A percentile compares a stretch with the other conserved stretches of the same genome.
Conservation (phyloP, 331 rosid species). For the Arachis monticola region DNA sequence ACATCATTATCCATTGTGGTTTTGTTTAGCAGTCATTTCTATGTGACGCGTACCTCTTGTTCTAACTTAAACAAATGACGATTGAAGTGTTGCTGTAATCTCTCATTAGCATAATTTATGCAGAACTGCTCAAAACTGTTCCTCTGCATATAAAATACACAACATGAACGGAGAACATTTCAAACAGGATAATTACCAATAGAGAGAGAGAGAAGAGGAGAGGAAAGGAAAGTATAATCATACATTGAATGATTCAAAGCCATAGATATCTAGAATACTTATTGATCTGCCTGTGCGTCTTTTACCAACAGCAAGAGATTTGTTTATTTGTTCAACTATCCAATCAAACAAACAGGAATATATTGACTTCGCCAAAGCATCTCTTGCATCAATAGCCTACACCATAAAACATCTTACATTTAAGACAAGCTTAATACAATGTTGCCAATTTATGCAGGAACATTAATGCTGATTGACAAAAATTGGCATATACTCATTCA, state of each 20-base stretch:
- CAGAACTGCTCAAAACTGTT: conserved; percentile 99
- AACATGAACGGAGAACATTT: conserved; percentile 19
- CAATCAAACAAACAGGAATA: conserved; percentile 95
- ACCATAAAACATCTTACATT: conserved; percentile 26
- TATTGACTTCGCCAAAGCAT: conserved; percentile 99
- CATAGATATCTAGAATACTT: conserved; percentile 97
- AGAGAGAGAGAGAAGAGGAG: too few relatives aligned
- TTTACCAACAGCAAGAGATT: conserved; percentile 97
- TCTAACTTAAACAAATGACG: conserved; percentile 98
- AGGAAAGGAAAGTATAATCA: conserved; percentile 32
- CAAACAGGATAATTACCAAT: conserved; percentile 11
- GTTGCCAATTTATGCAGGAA: conserved; percentile 15
- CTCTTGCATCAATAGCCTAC: conserved; percentile 93
- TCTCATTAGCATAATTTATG: conserved; percentile 97
- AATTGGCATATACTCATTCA: conserved; percentile 20
- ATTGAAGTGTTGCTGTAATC: conserved; percentile 97
- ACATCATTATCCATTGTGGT: too few relatives aligned
- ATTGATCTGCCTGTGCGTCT: conserved; percentile 98
- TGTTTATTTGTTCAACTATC: conserved; percentile 97
- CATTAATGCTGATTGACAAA: conserved; percentile 21
- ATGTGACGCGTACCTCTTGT: conserved; percentile 77
- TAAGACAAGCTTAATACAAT: background rate
- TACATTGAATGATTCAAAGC: conserved; percentile 99
- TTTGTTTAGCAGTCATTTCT: background rate
- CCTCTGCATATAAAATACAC: conserved; percentile 59